Percentiles rank a stretch among this genome's conserved stretches.
phyloP scores from a whole-genome alignment of 2,329 filamentous ascomycete species.

The Parastagonospora nodorum region DNA sequence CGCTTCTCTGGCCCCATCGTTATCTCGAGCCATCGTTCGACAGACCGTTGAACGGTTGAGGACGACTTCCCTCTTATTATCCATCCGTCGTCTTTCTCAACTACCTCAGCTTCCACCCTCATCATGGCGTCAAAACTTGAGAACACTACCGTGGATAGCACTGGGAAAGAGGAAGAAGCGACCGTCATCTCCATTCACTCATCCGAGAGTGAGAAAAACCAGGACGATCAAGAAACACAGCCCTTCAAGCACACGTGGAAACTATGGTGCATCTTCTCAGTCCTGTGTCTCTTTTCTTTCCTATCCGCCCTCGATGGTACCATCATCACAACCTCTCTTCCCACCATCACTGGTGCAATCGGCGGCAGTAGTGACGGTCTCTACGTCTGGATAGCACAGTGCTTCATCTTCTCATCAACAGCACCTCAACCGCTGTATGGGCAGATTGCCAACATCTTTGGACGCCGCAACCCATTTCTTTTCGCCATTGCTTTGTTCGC shows the following conservation, averaged over 20 bases:
- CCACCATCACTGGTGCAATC: conserved; percentile 5
- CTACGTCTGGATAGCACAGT: conserved; percentile 13
- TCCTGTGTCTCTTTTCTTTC: conserved; percentile 26
- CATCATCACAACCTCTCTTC: conserved; percentile 22
- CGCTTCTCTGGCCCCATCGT: too few species aligned
- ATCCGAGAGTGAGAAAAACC: too few species aligned
- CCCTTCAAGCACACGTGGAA: conserved; percentile 2
- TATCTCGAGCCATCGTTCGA: too few species aligned
- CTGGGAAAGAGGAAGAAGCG: too few species aligned
- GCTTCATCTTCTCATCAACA: conserved; percentile 7
- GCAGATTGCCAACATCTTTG: conserved; percentile 45
- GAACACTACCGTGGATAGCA: too few species aligned
- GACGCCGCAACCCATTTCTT: conserved; percentile 46
- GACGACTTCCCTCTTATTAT: too few species aligned
- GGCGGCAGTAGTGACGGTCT: neutral
- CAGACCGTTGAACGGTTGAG: too few species aligned
- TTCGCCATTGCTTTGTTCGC: conserved; percentile 51
- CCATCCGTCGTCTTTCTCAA: too few species aligned
- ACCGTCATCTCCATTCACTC: too few species aligned
- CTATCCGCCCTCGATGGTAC: conserved; percentile 38
- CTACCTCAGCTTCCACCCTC: too few species aligned
- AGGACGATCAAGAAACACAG: too few species aligned
- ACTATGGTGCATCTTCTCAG: conserved; percentile 36
- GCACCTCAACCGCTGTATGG: conserved; percentile 31
- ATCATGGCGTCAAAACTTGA: too few species aligned